Percentiles rank a stretch among this genome's conserved stretches.
phyloP scores from a whole-genome alignment of 2,329 filamentous ascomycete species.

The Escovopsis sp. region DNA sequence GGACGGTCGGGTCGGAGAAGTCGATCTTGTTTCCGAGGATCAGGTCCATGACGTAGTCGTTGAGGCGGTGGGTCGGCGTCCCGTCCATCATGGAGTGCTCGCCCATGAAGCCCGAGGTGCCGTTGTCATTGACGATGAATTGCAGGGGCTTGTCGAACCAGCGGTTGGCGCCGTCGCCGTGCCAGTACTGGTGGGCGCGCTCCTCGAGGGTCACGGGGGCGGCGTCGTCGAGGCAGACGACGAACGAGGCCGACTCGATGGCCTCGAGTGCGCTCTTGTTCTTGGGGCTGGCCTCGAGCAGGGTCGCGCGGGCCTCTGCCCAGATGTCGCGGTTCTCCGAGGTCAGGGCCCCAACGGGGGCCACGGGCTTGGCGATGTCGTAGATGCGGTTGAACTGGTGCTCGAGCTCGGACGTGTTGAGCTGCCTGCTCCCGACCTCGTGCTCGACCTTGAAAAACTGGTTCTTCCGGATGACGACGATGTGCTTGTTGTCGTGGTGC shows the following conservation, averaged over 20 bases:
- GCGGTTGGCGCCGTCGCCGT: conserved; percentile 86
- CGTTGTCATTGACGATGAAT: conserved; percentile 97
- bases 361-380: conserved; percentile 52
- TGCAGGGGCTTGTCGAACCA: conserved; percentile 98
- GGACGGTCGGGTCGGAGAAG: conserved; percentile 61
- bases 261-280: conserved; percentile 66
- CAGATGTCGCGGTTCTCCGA: conserved; percentile 88
- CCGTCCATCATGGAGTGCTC: conserved; percentile 99
- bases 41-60: conserved; percentile 82
- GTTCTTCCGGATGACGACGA: conserved; percentile 85
- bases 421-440: conserved; percentile 65
- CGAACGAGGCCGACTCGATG: conserved; percentile 79
- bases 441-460: conserved; percentile 89
- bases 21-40: conserved; percentile 94
- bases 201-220: conserved; percentile 87
- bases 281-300: conserved; percentile 60
- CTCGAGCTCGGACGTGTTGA: conserved; percentile 82
- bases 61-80: conserved; percentile 89
- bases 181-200: conserved; percentile 93
- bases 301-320: conserved; percentile 64
- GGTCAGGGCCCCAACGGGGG: conserved; percentile 72
- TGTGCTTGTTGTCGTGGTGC: conserved; percentile 63
- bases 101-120: conserved; percentile 91
- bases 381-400: conserved; percentile 78
- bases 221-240: conserved; percentile 87